phyloP scores from a whole-genome alignment of 306 rosid genomes.

The Delonix regia region DNA sequence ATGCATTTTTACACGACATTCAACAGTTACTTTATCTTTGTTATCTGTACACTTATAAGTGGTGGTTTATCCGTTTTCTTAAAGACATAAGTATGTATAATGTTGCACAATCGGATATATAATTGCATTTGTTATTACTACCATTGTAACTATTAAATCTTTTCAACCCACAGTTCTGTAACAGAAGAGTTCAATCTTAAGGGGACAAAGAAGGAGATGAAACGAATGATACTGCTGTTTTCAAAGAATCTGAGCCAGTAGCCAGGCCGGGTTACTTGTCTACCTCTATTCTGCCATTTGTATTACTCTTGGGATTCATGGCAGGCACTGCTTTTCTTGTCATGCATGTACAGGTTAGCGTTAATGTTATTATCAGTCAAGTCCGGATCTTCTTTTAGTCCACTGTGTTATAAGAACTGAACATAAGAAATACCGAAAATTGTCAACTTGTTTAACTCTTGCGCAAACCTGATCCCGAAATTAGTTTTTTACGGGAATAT shows the following conservation, averaged over 20 bases:
- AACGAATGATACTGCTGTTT: conserved; percentile 30
- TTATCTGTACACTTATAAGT: conserved; percentile 21
- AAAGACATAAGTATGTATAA: not conserved
- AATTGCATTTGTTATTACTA: not conserved
- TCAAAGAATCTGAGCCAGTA: conserved; percentile 42
- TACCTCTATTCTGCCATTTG: conserved; percentile 74
- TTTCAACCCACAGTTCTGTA: conserved; percentile 16
- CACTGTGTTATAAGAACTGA: conserved; percentile 28
- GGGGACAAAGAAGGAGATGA: conserved; percentile 52
- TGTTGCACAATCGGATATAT: conserved; percentile 5
- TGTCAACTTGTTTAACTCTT: not conserved
- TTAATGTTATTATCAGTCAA: not conserved
- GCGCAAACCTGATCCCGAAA: conserved; percentile 13
- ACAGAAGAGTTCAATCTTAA: conserved; percentile 58
- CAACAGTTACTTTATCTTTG: conserved; percentile 9
- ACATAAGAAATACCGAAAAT: not conserved
- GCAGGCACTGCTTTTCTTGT: conserved; percentile 76
- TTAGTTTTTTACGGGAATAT: conserved; percentile 10
- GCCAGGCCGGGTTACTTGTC: conserved; percentile 59
- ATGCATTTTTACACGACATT: no score
- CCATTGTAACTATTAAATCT: conserved; percentile 6
- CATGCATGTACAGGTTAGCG: conserved; percentile 95
- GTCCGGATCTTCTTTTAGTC: conserved; percentile 27
- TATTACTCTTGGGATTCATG: conserved; percentile 83
- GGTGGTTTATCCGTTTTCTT: conserved; percentile 9